A percentile compares a stretch with the other conserved stretches of the same genome.
Conservation (phyloP, 495 filamentous ascomycete genomes). For the Penicillium pulvis region DNA sequence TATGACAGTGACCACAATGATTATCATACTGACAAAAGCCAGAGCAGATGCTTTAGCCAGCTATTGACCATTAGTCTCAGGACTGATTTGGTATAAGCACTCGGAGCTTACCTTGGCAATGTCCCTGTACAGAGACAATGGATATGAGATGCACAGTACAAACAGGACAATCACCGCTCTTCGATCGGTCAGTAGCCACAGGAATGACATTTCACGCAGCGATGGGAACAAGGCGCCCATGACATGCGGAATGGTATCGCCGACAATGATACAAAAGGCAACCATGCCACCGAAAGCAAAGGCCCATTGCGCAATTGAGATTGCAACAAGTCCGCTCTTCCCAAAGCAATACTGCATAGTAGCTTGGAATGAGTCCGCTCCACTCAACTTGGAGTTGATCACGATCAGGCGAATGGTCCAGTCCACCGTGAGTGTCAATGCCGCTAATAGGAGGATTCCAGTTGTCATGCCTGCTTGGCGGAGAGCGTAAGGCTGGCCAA, state of each 20-base stretch:
- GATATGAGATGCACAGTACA: conserved; percentile 84
- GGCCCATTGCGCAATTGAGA: conserved; percentile 88
- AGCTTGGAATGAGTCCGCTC: conserved; percentile 88
- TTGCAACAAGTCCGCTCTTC: conserved; percentile 81
- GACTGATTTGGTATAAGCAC: background rate
- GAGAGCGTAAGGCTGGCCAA: conserved; percentile 95
- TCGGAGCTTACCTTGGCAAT: conserved; percentile 78
- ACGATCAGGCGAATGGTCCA: conserved; percentile 98
- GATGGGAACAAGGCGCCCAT: conserved; percentile 78
- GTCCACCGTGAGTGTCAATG: conserved; percentile 80
- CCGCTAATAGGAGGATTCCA: conserved; percentile 75
- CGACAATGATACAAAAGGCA: conserved; percentile 95
- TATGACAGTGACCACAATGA: conserved; percentile 88
- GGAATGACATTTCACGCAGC: conserved; percentile 67
- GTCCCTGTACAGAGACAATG: conserved; percentile 88
- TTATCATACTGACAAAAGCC: conserved; percentile 84
- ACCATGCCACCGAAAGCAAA: conserved; percentile 99
- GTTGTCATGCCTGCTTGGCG: conserved; percentile 82
- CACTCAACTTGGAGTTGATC: conserved; percentile 91
- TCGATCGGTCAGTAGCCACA: conserved; percentile 80
- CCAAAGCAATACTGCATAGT: conserved; percentile 96
- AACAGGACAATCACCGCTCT: conserved; percentile 83
- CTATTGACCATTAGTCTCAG: conserved; percentile 49
- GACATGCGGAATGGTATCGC: conserved; percentile 93
- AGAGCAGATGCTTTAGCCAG: conserved; percentile 92